Percentiles rank a stretch among this genome's conserved stretches.
These are phyloP conservation scores for Exophiala viscosa DNA, from an alignment of 2,329 filamentous ascomycete genomes.

Conservation along the genomic window DNA sequence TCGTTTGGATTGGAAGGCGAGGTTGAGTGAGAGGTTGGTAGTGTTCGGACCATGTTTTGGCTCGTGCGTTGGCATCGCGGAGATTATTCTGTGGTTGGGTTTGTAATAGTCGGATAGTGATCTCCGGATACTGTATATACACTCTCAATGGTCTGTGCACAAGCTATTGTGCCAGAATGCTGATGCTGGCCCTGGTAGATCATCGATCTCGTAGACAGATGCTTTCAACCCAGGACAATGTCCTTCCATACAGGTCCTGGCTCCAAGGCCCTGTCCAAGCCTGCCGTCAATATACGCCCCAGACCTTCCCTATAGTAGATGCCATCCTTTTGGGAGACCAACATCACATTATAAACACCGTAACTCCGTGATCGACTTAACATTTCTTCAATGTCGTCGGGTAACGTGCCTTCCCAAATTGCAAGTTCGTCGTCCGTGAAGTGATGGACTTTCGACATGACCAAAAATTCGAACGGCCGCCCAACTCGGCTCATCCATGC, in stretches of 20 bases:
- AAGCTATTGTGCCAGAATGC: neutral
- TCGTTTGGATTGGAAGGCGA: too few relatives aligned
- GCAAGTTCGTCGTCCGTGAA: conserved; percentile 28
- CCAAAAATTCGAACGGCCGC: conserved; percentile 23
- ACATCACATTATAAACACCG: conserved; percentile 28
- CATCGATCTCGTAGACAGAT: neutral
- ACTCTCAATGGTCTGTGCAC: neutral
- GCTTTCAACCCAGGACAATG: conserved; percentile 25
- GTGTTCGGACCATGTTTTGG: too few relatives aligned
- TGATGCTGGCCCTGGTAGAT: neutral
- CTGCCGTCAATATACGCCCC: conserved; percentile 25
- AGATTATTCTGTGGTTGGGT: too few relatives aligned
- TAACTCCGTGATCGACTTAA: conserved; percentile 17
- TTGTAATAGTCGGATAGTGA: neutral
- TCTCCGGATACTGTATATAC: neutral
- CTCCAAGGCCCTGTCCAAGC: conserved; percentile 20
- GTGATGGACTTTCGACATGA: conserved; percentile 26
- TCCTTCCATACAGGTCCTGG: conserved; percentile 27
- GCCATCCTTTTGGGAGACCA: conserved; percentile 23
- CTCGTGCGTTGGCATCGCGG: too few relatives aligned
- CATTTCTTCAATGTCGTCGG: conserved; percentile 25
- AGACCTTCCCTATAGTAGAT: conserved; percentile 27
- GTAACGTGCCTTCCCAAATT: conserved; percentile 24
- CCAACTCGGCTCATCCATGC: conserved; percentile 19
- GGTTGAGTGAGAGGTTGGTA: too few relatives aligned